phyloP scores from a whole-genome alignment of 1,139 yeast genomes.

The Pichia sp. region DNA sequence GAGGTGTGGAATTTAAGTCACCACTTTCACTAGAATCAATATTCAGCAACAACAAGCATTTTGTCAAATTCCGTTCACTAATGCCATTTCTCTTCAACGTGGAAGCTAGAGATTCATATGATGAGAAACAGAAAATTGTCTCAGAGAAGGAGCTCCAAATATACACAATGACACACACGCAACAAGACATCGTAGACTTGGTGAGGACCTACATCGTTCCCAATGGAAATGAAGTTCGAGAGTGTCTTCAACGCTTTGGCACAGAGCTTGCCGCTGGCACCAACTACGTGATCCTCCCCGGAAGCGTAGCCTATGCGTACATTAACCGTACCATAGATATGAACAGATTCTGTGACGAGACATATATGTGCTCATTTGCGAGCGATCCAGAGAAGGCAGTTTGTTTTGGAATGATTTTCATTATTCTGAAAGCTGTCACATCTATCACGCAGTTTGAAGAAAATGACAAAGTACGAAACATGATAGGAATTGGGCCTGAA shows the following conservation, averaged over 20 bases:
- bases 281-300: no score
- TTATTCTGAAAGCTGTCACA: constrained; percentile 1
- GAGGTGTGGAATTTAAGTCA: constrained; percentile 7
- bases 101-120: constrained; percentile 7
- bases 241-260: no score
- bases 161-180: background rate
- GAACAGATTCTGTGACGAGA: no score
- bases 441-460: constrained; percentile 2
- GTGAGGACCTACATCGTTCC: constrained; percentile 10
- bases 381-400: constrained; percentile 5
- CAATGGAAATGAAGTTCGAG: no score
- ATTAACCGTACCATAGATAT: no score
- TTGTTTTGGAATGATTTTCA: constrained; percentile 5
- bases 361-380: constrained; percentile 9
- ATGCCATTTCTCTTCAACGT: constrained; percentile 3
- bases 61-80: constrained; percentile 5
- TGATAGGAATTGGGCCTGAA: constrained; percentile 5
- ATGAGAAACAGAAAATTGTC: background rate
- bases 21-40: constrained; percentile 5
- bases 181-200: constrained; percentile 8
- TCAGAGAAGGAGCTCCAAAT: constrained; percentile 2
- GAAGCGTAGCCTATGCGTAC: no score
- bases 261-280: no score
- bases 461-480: constrained; percentile 2
- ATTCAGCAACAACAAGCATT: constrained; percentile 5